These are phyloP conservation scores for Sarocladiaceae sp. DNA, from an alignment of 2,329 filamentous ascomycete genomes.

Conservation along the genomic window DNA sequence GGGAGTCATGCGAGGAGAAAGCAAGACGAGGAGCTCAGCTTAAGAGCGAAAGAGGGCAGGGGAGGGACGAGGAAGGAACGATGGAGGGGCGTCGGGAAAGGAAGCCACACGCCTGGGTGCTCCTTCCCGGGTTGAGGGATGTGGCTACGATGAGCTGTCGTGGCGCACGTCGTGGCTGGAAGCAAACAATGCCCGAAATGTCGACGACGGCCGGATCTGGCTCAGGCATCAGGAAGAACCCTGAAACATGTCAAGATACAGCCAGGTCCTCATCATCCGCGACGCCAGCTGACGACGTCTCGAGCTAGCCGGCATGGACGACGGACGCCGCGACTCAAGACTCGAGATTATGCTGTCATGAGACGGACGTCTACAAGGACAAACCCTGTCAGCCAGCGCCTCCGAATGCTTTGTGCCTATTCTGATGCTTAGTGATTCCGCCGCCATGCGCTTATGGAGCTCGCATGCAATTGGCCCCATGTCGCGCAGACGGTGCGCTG, in stretches of 20 bases:
- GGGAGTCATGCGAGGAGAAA: neutral
- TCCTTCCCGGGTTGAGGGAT: neutral
- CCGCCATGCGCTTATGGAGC: neutral
- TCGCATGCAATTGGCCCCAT: neutral
- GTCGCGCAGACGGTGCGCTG: slow-evolving; percentile 10
- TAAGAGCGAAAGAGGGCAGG: slow-evolving; percentile 9
- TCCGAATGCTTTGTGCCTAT: neutral
- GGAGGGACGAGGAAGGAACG: slow-evolving; percentile 7
- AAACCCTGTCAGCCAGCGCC: neutral
- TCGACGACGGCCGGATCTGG: too few species aligned
- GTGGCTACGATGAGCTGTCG: neutral
- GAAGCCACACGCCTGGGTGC: slow-evolving; percentile 2
- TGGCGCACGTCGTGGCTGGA: neutral
- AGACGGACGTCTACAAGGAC: neutral
- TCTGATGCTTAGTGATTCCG: neutral
- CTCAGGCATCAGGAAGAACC: too few species aligned
- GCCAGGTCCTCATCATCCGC: neutral
- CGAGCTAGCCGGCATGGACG: neutral
- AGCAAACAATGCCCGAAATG: neutral
- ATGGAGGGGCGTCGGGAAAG: neutral
- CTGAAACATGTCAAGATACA: too few species aligned
- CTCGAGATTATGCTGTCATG: neutral
- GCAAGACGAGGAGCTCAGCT: neutral
- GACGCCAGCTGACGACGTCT: neutral
- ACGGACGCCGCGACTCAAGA: neutral